phyloP scores from a whole-genome alignment of 352 stramenopile species.

The Elongisporangium undulatum region DNA sequence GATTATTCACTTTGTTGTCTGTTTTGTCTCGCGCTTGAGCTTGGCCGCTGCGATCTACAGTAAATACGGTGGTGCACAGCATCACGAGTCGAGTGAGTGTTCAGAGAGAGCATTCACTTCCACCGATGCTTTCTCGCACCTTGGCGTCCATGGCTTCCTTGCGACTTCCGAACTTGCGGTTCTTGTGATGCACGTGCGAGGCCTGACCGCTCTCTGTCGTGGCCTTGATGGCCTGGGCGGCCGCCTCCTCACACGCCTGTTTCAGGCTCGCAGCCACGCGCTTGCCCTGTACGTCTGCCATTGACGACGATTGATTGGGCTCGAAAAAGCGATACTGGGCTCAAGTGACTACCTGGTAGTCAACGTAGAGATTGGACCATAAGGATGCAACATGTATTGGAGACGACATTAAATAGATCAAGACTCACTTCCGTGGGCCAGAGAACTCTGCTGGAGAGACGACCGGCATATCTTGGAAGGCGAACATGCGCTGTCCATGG shows the following conservation, averaged over 20 bases:
- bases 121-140: too few relatives aligned
- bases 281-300: slow-evolving; percentile 67
- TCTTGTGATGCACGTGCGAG: slow-evolving; percentile 77
- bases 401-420: too few relatives aligned
- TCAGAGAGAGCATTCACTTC: too few relatives aligned
- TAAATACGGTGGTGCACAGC: background rate
- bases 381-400: too few relatives aligned
- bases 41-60: slow-evolving; percentile 72
- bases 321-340: too few relatives aligned
- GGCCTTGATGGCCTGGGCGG: slow-evolving; percentile 69
- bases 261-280: slow-evolving; percentile 70
- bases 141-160: slow-evolving; percentile 83
- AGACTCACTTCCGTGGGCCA: too few relatives aligned
- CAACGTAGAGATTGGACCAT: too few relatives aligned
- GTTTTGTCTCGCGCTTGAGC: slow-evolving; percentile 62
- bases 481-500: too few relatives aligned
- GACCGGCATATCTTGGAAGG: too few relatives aligned
- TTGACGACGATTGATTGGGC: slow-evolving; percentile 10
- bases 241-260: slow-evolving; percentile 78
- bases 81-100: background rate
- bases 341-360: too few relatives aligned
- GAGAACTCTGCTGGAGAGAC: too few relatives aligned
- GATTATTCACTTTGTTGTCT: background rate
- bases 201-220: slow-evolving; percentile 68
- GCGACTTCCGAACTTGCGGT: slow-evolving; percentile 74